phyloP scores from a whole-genome alignment of 257 asterid species.

The Leonotis leonurus region DNA sequence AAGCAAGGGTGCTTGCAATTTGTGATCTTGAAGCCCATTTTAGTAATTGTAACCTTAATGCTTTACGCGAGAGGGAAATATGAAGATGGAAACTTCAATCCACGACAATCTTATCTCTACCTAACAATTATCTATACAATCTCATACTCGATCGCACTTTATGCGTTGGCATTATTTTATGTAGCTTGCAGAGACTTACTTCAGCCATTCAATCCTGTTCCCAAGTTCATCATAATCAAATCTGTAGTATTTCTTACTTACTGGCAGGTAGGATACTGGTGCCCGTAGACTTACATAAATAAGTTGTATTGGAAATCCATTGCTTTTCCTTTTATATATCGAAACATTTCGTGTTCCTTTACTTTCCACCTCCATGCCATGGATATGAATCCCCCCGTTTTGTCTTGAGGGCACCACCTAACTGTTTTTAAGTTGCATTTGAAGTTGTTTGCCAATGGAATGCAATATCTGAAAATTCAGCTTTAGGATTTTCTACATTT shows the following conservation, averaged over 20 bases:
- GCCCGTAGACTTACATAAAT: background rate
- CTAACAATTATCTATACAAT: conserved; percentile 86
- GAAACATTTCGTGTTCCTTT: conserved; percentile 1
- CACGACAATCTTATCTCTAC: conserved; percentile 86
- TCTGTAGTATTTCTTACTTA: conserved; percentile 92
- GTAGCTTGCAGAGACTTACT: conserved; percentile 96
- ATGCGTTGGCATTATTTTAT: conserved; percentile 85
- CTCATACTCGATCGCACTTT: conserved; percentile 91
- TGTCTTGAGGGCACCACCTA: background rate
- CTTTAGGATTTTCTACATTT: background rate
- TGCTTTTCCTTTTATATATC: conserved; percentile 1
- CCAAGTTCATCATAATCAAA: conserved; percentile 86
- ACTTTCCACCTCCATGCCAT: background rate
- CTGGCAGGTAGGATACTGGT: conserved; percentile 69
- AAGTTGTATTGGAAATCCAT: background rate
- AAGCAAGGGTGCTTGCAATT: conserved; percentile 98
- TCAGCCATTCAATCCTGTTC: conserved; percentile 98
- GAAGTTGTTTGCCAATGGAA: background rate
- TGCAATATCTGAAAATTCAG: background rate
- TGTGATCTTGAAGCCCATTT: conserved; percentile 89
- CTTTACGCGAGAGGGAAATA: conserved; percentile 87
- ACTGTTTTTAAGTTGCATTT: background rate
- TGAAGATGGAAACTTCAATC: conserved; percentile 90
- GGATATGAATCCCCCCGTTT: background rate
- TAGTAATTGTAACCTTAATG: conserved; percentile 69